Percentiles rank a stretch among this genome's conserved stretches.
Conservation (phyloP, 78 protist genomes). For the Andalucia godoyi region DNA sequence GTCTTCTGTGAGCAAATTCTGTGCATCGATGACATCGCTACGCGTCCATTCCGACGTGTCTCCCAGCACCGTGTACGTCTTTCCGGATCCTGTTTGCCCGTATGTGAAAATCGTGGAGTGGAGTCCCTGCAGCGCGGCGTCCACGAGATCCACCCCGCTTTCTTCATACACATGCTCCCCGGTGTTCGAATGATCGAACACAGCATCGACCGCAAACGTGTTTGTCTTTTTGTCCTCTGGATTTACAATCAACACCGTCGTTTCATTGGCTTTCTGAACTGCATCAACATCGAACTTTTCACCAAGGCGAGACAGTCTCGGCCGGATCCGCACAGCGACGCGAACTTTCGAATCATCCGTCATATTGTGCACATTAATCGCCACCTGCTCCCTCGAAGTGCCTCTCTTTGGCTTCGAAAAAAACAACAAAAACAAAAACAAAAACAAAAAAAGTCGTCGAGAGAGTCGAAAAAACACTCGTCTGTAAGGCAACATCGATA, state of each 20-base stretch:
- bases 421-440: too few relatives aligned
- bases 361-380: too few relatives aligned
- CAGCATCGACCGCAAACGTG: neutral
- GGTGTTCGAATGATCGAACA: conserved; percentile 1
- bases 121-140: conserved; percentile 2
- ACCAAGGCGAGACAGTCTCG: neutral
- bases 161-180: conserved; percentile 9
- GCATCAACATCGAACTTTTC: neutral
- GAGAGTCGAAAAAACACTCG: too few relatives aligned
- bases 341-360: too few relatives aligned
- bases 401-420: too few relatives aligned
- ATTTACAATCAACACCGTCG: neutral
- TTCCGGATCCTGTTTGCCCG: conserved; percentile 16
- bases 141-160: neutral
- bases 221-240: neutral
- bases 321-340: conserved; percentile 4
- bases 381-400: too few relatives aligned
- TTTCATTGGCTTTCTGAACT: neutral
- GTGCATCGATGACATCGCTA: neutral
- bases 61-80: conserved; percentile 16
- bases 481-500: too few relatives aligned
- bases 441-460: too few relatives aligned
- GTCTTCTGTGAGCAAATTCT: neutral
- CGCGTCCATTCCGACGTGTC: neutral
- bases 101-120: neutral